Conservation (phyloP, 2,329 filamentous ascomycete species). For the Aspergillus nomiae region DNA sequence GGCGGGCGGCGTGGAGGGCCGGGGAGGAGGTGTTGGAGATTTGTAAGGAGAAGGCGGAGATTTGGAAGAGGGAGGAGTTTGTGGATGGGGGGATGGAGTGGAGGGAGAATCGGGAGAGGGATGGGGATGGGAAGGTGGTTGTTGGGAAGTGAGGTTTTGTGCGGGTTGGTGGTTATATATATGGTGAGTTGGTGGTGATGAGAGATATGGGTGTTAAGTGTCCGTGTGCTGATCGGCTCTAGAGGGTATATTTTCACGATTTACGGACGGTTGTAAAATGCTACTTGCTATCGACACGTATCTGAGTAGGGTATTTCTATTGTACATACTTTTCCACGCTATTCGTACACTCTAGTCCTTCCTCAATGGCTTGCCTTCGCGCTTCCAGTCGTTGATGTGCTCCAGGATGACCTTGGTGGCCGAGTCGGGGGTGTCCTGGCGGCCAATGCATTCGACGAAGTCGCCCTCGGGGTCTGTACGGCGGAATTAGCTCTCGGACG, state of each 20-base stretch:
- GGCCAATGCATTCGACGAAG: slow-evolving; percentile 94
- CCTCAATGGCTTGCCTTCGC: slow-evolving; percentile 55
- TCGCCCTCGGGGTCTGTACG: slow-evolving; percentile 86
- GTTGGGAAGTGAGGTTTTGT: not conserved
- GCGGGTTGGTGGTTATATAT: not conserved
- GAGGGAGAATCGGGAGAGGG: slow-evolving; percentile 83
- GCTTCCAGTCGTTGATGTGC: slow-evolving; percentile 79
- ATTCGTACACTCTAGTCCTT: slow-evolving; percentile 29
- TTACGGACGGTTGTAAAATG: not conserved
- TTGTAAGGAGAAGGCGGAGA: slow-evolving; percentile 84
- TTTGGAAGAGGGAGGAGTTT: slow-evolving; percentile 95
- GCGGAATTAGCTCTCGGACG: slow-evolving; percentile 4
- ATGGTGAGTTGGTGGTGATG: not conserved
- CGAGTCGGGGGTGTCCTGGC: slow-evolving; percentile 88
- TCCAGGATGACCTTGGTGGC: slow-evolving; percentile 81
- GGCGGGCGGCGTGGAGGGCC: slow-evolving; percentile 81
- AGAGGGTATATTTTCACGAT: not conserved
- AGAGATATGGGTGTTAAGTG: not conserved
- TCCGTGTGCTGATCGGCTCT: not conserved
- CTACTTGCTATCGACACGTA: slow-evolving; percentile 1
- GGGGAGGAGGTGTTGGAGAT: slow-evolving; percentile 87
- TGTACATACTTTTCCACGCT: slow-evolving; percentile 20
- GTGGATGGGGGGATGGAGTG: slow-evolving; percentile 71
- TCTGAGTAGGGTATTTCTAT: slow-evolving; percentile 32
- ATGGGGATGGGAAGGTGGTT: slow-evolving; percentile 44